Evolutionary conservation across 192 early-diverging fungal genomes (phyloP).

Genomic region (Coemansia sp.): DNA sequence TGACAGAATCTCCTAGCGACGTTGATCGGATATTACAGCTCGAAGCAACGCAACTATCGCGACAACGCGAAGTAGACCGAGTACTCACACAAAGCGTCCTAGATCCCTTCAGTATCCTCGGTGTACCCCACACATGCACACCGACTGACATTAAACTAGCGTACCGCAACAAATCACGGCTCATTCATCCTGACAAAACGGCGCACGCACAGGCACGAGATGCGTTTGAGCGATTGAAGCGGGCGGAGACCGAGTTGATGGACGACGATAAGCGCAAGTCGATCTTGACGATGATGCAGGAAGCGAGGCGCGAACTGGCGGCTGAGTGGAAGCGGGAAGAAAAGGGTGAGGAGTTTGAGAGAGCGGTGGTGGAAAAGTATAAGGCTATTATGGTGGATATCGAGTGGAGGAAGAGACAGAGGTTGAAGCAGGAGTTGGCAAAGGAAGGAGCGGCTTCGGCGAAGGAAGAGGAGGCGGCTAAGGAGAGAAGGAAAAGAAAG

Average conservation of each 20-base stretch:
- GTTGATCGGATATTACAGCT: slow-evolving; percentile 19
- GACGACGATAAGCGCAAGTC: slow-evolving; percentile 38
- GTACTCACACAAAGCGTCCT: slow-evolving; percentile 28
- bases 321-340: slow-evolving; percentile 23
- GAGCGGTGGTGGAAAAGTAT: slow-evolving; percentile 34
- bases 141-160: slow-evolving; percentile 33
- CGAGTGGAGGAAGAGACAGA: slow-evolving; percentile 48
- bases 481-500: slow-evolving; percentile 24
- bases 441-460: slow-evolving; percentile 26
- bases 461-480: slow-evolving; percentile 26
- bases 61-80: slow-evolving; percentile 38
- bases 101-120: slow-evolving; percentile 47
- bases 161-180: slow-evolving; percentile 43
- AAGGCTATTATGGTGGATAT: slow-evolving; percentile 40
- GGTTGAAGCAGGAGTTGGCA: slow-evolving; percentile 42
- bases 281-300: slow-evolving; percentile 30
- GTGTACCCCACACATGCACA: slow-evolving; percentile 25
- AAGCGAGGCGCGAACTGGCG: slow-evolving; percentile 36
- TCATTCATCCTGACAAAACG: slow-evolving; percentile 52
- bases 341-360: slow-evolving; percentile 18
- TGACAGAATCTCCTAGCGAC: slow-evolving; percentile 1
- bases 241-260: slow-evolving; percentile 44
- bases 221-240: slow-evolving; percentile 47
- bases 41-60: slow-evolving; percentile 26
- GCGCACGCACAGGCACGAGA: slow-evolving; percentile 38